Evolutionary conservation across 176 grass and related monocot genomes (phyloP).

Genomic region (Musa itinerans): DNA sequence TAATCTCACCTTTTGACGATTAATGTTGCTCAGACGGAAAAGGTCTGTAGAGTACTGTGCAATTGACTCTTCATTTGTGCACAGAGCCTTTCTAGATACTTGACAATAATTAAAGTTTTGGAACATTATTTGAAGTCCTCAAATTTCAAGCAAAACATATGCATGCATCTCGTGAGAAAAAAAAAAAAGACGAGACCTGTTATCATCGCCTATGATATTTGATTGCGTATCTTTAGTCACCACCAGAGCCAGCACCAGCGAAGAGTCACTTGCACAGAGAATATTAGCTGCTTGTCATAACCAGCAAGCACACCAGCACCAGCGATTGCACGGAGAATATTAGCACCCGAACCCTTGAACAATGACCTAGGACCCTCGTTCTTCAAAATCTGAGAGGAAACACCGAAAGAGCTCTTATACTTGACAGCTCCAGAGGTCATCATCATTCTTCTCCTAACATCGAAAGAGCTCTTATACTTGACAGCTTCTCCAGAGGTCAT

Average conservation of each 20-base stretch:
- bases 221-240: background rate
- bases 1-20: background rate
- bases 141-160: no score
- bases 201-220: background rate
- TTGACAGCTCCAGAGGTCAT: constrained; percentile 22
- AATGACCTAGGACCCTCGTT: constrained; percentile 10
- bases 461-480: constrained; percentile 14
- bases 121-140: no score
- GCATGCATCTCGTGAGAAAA: no score
- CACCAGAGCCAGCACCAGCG: constrained; percentile 11
- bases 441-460: constrained; percentile 19
- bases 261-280: constrained; percentile 9
- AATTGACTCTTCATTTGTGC: no score
- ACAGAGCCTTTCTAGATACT: no score
- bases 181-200: no score
- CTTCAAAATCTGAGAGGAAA: constrained; percentile 11
- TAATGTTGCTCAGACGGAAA: background rate
- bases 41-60: no score
- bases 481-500: constrained; percentile 22
- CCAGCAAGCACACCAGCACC: constrained; percentile 17
- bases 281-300: constrained; percentile 17
- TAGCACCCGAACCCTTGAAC: constrained; percentile 13
- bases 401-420: constrained; percentile 13
- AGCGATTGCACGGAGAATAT: constrained; percentile 12
- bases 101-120: no score